Percentiles rank a stretch among this genome's conserved stretches.
Evolutionary conservation across 306 rosid species (phyloP).

Genomic region (Trifolium subterraneum): DNA sequence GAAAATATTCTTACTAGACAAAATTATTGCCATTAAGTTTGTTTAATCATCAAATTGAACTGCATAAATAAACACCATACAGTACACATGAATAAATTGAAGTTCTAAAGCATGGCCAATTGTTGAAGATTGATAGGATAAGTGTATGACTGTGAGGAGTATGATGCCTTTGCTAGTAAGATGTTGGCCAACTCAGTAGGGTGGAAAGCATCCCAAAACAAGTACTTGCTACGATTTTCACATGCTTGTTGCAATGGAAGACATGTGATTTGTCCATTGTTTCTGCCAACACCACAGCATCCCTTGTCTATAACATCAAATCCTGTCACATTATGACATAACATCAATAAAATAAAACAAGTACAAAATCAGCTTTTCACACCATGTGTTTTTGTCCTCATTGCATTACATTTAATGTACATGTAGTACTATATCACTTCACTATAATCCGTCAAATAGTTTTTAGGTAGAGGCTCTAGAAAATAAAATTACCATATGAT

Average conservation of each 20-base stretch:
- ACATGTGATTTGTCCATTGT: constrained; percentile 92
- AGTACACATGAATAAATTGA: not conserved
- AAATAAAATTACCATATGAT: constrained; percentile 50
- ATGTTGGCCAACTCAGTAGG: constrained; percentile 82
- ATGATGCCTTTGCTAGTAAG: constrained; percentile 59
- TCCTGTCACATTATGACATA: constrained; percentile 51
- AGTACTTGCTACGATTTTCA: constrained; percentile 62
- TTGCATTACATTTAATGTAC: no score
- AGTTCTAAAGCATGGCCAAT: constrained; percentile 55
- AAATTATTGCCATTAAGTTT: constrained; percentile 5
- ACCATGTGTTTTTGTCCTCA: not conserved
- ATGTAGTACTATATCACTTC: no score
- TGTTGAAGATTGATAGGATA: constrained; percentile 84
- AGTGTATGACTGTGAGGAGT: constrained; percentile 59
- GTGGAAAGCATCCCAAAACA: constrained; percentile 96
- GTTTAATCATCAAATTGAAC: constrained; percentile 6
- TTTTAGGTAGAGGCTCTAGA: not conserved
- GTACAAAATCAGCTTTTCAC: not conserved
- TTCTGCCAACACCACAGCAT: constrained; percentile 89
- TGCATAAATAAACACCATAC: not conserved
- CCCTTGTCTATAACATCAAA: constrained; percentile 86
- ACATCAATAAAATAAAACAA: no score
- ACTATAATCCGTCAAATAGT: no score
- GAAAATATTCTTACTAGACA: constrained; percentile 29
- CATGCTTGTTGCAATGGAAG: constrained; percentile 85